Base-by-base conservation (phyloP, 352 stramenopile genomes). In the Globisporangium polare region DNA sequence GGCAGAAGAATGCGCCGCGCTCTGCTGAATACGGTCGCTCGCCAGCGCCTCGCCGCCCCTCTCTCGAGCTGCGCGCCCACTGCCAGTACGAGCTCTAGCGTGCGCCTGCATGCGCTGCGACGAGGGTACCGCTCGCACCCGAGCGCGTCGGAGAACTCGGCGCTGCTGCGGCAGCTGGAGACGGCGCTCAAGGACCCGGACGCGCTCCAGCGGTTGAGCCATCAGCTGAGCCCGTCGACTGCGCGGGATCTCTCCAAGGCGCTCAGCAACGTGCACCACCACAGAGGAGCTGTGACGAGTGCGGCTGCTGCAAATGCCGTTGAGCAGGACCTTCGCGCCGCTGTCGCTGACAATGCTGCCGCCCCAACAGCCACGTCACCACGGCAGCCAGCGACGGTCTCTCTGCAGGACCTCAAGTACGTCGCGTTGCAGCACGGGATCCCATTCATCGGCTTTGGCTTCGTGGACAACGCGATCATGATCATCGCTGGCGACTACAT, bases 381-480 rank as follows among this genome's bases (percentile, higher is more conserved):
- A 1, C 10, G 27, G 7, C 26, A 27, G 15, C 20, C 51, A 39
- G 60, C 42, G 17, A 64, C 58, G 2, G 65, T 83, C 17, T 80
- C 80, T 24, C 58, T 74, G 53, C 66, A 77, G 33, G 79, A 86
- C 33, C 73, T 91, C 57, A 83, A 88, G 74, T 72, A 82, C 63
- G 68, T 91, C 27, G 81, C 80, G 50, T 41, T 92, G 56, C 69
- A 89, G 65, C 58, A 85, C 33, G 87, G 78, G 1, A 75, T 98
- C 56, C 96, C 96, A 3, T 99, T 99, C 69, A 75, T 99, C 17
- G 95, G 95, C 43, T 99, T 99, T 74, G 96, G 96, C 27, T 98
- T 99, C 42, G 95, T 99, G 67, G 97, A 99, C 77, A 99, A 99
- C 75, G 78, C 86, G 37, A 97, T 99, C 67, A 95, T 99, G 78